Evolutionary conservation across 2,329 filamentous ascomycete genomes (phyloP), one percentile per base, ranked within the genome.

Genomic region (Bipolaris bicolor): DNA sequence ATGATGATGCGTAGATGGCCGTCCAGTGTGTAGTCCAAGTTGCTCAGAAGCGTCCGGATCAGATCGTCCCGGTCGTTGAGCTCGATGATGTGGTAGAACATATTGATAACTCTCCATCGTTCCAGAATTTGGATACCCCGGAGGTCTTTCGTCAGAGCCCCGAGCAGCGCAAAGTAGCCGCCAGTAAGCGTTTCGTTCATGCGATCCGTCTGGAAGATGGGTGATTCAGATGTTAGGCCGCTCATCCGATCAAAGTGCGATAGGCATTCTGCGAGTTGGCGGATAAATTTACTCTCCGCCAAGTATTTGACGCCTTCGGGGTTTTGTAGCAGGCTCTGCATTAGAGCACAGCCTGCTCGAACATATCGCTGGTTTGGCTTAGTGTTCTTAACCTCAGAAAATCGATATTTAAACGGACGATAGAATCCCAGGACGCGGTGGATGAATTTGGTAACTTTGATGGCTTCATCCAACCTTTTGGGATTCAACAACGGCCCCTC

Each of bases 1-100:
- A 99, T 82, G 49, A 99, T 88, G 49, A 99, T 91, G 37, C 95
- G 87, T 18, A 96, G 90, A 75, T 99, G 95, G 1, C 93, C 94
- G 58, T 81, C 80, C 22, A 96, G 81, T 18, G 88, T 90, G 73
- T 97, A 99, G 77, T 99, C 94, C 77, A 99, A 93, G 69, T 93
- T 95, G 47, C 90, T 89, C 7, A 99, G 83, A 31, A 99, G 84
- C 9, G 94, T 84, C 72, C 93, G 92, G 73, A 98, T 92, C 57
- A 99, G 82, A 74, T 99, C 95, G 44, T 94, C 92, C 2, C 95
- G 89, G 75, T 95, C 90, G 67, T 90, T 92, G 43, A 97, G 82
- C 71, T 98, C 94, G 56, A 97, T 86, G 60, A 99, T 97, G 76
- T 98, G 95, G 74, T 99, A 99, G 83, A 98, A 96, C 92, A 99